Conservation (phyloP, 169 alveolate species). For the Plasmodium cynomolgi region DNA sequence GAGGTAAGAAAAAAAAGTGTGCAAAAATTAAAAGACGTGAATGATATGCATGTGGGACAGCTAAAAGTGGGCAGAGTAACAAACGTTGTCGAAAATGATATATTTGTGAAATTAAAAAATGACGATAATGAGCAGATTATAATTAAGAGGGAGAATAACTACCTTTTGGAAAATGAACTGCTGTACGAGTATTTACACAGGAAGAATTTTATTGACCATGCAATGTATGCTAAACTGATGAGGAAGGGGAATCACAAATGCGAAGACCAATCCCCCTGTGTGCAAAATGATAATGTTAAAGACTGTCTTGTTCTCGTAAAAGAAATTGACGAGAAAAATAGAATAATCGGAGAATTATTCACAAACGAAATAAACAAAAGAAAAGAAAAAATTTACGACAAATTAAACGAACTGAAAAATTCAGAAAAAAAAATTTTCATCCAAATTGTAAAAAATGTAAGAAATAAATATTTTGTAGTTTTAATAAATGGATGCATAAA, state of each 20-base stretch:
- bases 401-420: conserved; percentile 50
- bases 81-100: conserved; percentile 45
- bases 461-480: conserved; percentile 69
- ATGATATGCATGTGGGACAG: conserved; percentile 45
- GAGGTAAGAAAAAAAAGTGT: neutral
- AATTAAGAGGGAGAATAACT: conserved; percentile 68
- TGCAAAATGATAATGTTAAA: neutral
- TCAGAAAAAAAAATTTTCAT: conserved; percentile 57
- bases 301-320: conserved; percentile 54
- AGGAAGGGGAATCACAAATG: neutral
- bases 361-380: conserved; percentile 57
- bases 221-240: conserved; percentile 20
- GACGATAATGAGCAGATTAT: conserved; percentile 19
- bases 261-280: neutral
- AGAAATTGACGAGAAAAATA: conserved; percentile 25
- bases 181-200: conserved; percentile 40
- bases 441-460: conserved; percentile 68
- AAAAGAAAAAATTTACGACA: conserved; percentile 70
- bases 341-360: conserved; percentile 60
- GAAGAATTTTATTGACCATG: conserved; percentile 29
- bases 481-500: conserved; percentile 68
- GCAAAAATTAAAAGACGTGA: conserved; percentile 19
- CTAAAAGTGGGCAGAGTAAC: conserved; percentile 50
- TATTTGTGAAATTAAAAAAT: conserved; percentile 57
- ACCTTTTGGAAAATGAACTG: conserved; percentile 50